Percentiles rank a stretch among this genome's conserved stretches.
These are phyloP conservation scores for Fomitopsis schrenkii DNA, from an alignment of 1,284 basidiomycete genomes.

Conservation along the genomic window DNA sequence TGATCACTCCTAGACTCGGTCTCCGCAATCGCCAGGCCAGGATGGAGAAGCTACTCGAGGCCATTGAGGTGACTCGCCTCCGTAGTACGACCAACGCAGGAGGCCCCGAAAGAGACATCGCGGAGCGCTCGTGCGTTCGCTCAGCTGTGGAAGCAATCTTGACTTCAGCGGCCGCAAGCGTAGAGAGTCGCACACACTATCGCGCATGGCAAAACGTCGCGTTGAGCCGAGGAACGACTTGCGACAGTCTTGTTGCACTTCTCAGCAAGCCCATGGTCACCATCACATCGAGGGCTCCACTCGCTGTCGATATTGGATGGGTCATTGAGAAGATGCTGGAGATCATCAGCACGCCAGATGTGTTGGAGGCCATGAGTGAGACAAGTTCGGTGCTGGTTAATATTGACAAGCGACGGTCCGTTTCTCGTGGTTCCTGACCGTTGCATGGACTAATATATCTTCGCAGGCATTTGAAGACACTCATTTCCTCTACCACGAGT, in stretches of 20 bases:
- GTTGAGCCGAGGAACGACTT: slow-evolving; percentile 47
- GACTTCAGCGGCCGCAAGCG: slow-evolving; percentile 65
- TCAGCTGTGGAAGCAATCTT: slow-evolving; percentile 76
- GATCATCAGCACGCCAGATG: slow-evolving; percentile 67
- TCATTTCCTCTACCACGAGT: background rate
- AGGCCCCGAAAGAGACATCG: slow-evolving; percentile 24
- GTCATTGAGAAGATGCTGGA: slow-evolving; percentile 75
- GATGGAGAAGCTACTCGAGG: slow-evolving; percentile 65
- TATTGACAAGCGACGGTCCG: slow-evolving; percentile 76
- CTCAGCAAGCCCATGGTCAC: slow-evolving; percentile 47
- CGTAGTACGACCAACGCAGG: slow-evolving; percentile 44
- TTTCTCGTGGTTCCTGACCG: slow-evolving; percentile 4
- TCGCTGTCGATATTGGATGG: slow-evolving; percentile 78
- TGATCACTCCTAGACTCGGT: slow-evolving; percentile 59
- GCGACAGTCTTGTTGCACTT: slow-evolving; percentile 56
- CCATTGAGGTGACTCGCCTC: slow-evolving; percentile 66
- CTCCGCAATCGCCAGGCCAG: slow-evolving; percentile 59
- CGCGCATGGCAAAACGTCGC: slow-evolving; percentile 74
- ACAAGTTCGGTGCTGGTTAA: slow-evolving; percentile 63
- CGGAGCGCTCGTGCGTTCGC: slow-evolving; percentile 57
- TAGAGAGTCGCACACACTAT: slow-evolving; percentile 68
- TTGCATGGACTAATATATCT: slow-evolving; percentile 58
- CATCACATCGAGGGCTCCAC: slow-evolving; percentile 41
- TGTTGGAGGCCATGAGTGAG: slow-evolving; percentile 49
- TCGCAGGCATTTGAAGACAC: slow-evolving; percentile 32